Evolutionary conservation across 2,329 filamentous ascomycete species (phyloP).

Genomic region (Colletotrichum melonis): DNA sequence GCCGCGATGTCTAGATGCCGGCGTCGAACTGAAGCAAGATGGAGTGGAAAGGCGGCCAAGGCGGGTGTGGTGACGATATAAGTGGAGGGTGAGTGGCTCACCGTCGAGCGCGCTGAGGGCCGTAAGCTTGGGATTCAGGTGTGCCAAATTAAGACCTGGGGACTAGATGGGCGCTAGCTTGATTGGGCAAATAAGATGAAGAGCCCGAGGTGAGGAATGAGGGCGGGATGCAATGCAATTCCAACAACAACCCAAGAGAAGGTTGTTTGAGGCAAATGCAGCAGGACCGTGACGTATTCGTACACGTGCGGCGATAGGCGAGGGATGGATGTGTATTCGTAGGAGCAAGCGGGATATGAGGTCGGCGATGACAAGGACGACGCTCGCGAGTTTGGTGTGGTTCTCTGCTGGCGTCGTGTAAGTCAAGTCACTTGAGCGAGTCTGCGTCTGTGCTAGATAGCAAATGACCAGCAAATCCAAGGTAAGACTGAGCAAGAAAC

Average conservation of each 20-base stretch:
- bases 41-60: slow-evolving; percentile 13
- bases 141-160: slow-evolving; percentile 21
- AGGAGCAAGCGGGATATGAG: background rate
- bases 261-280: background rate
- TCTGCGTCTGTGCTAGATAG: background rate
- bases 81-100: slow-evolving; percentile 23
- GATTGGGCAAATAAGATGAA: background rate
- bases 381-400: background rate
- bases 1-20: background rate
- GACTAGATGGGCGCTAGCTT: slow-evolving; percentile 16
- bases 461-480: background rate
- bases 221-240: background rate
- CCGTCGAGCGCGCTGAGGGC: background rate
- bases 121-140: slow-evolving; percentile 26
- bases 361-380: background rate
- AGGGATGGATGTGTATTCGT: background rate
- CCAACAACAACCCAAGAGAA: slow-evolving; percentile 1
- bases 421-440: slow-evolving; percentile 16
- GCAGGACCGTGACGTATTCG: background rate
- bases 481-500: background rate
- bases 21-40: slow-evolving; percentile 9
- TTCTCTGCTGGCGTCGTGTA: background rate
- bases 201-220: background rate
- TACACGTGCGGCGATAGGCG: background rate
- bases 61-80: slow-evolving; percentile 22